A percentile compares a stretch with the other conserved stretches of the same genome.
phyloP scores from a whole-genome alignment of 2,329 filamentous ascomycete species.

The Gnomoniopsis smithogilvyi region DNA sequence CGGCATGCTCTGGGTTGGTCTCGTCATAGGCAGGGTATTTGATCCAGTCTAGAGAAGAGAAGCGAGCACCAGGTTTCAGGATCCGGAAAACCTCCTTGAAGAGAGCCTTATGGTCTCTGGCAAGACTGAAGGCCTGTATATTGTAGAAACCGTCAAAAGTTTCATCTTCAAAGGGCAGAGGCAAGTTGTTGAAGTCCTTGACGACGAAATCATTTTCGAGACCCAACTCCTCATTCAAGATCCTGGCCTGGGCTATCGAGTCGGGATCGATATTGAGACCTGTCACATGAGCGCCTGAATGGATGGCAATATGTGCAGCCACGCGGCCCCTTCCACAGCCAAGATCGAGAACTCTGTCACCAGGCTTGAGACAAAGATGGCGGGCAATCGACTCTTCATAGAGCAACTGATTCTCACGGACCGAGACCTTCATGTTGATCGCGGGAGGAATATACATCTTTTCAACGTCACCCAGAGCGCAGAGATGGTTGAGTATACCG shows the following conservation, averaged over 20 bases:
- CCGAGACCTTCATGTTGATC: slow-evolving; percentile 47
- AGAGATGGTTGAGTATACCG: slow-evolving; percentile 52
- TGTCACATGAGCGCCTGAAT: slow-evolving; percentile 43
- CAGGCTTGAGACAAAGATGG: slow-evolving; percentile 41
- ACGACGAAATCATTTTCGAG: slow-evolving; percentile 45
- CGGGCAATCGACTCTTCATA: slow-evolving; percentile 48
- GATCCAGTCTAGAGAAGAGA: slow-evolving; percentile 52
- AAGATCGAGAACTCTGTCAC: slow-evolving; percentile 47
- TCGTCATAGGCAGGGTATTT: slow-evolving; percentile 47
- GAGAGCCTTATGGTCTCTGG: slow-evolving; percentile 43
- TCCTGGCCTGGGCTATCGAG: slow-evolving; percentile 43
- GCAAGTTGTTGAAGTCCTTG: slow-evolving; percentile 49
- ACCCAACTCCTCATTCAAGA: slow-evolving; percentile 40
- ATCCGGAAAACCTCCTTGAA: slow-evolving; percentile 48
- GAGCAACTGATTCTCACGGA: slow-evolving; percentile 49
- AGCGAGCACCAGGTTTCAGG: slow-evolving; percentile 46
- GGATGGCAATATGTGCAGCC: slow-evolving; percentile 49
- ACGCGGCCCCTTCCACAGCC: slow-evolving; percentile 52
- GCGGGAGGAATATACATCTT: slow-evolving; percentile 57
- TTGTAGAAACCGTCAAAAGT: slow-evolving; percentile 52
- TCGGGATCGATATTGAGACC: slow-evolving; percentile 54
- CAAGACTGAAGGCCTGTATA: slow-evolving; percentile 55
- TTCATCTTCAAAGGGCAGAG: slow-evolving; percentile 45
- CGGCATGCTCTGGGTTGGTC: slow-evolving; percentile 41
- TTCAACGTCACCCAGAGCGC: slow-evolving; percentile 52